These are phyloP conservation scores for Alternaria hordeiaustralica DNA, from an alignment of 2,329 filamentous ascomycete genomes.

Conservation along the genomic window DNA sequence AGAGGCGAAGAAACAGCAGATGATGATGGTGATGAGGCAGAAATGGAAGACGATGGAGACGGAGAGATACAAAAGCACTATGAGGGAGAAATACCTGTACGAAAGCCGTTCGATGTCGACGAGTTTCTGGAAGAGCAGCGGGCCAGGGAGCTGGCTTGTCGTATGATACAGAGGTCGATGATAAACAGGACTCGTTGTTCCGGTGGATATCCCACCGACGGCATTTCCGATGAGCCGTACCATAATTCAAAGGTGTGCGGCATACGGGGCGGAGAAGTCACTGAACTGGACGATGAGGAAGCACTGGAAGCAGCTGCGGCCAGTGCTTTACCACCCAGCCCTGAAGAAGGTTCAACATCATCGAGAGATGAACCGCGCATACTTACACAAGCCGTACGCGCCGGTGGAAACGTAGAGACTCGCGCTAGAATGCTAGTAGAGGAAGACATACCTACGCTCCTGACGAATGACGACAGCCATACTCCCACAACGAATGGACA, in stretches of 20 bases:
- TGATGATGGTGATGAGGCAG: background rate
- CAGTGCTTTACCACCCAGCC: background rate
- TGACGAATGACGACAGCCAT: background rate
- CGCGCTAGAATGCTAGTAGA: background rate
- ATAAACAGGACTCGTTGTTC: background rate
- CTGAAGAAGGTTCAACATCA: background rate
- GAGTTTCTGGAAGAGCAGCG: background rate
- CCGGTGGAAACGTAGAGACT: background rate
- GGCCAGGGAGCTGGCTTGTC: background rate
- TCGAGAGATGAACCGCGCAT: background rate
- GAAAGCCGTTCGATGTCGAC: background rate
- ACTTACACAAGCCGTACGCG: background rate
- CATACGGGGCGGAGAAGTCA: background rate
- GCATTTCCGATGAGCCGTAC: background rate
- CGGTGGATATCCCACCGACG: accelerated
- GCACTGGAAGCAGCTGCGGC: background rate
- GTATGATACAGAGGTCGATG: background rate
- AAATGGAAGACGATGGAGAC: background rate
- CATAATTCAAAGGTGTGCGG: accelerated
- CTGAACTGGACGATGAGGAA: background rate
- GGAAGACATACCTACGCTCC: background rate
- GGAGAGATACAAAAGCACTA: background rate
- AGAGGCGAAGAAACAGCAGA: background rate
- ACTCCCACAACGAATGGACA: background rate
- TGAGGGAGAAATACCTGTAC: background rate